A percentile compares a stretch with the other conserved stretches of the same genome.
Conservation (phyloP, 805 yeast genomes). For the Metschnikowia colocasiae region DNA sequence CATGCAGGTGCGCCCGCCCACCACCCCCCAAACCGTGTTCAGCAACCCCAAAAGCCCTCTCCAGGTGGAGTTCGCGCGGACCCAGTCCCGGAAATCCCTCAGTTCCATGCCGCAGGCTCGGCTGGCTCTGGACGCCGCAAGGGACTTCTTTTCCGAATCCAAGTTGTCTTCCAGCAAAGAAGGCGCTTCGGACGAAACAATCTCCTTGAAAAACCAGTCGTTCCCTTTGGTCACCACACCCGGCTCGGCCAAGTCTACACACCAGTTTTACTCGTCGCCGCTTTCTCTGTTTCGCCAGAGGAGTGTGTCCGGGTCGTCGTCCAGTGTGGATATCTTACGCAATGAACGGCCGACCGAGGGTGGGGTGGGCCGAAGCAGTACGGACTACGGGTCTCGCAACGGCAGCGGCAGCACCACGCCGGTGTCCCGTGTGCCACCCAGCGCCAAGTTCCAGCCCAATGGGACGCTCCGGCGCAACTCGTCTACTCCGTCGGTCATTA, state of each 20-base stretch:
- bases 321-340: background rate
- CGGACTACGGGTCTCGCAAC: background rate
- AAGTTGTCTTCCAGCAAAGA: background rate
- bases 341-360: background rate
- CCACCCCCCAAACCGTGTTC: constrained; percentile 7
- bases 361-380: background rate
- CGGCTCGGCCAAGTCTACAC: constrained; percentile 7
- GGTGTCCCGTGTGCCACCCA: background rate
- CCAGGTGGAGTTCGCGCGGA: constrained; percentile 19
- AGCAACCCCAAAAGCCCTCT: constrained; percentile 17
- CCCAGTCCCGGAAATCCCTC: constrained; percentile 37
- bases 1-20: constrained; percentile 9
- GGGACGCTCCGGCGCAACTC: constrained; percentile 6
- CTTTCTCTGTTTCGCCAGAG: constrained; percentile 10
- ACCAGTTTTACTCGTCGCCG: constrained; percentile 12
- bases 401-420: constrained; percentile 3
- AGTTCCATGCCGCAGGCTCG: constrained; percentile 36
- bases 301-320: constrained; percentile 8
- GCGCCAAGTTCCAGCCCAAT: constrained; percentile 2
- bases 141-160: background rate
- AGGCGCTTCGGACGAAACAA: background rate
- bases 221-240: constrained; percentile 6
- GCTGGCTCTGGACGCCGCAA: constrained; percentile 1
- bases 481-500: constrained; percentile 7
- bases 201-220: background rate